Base-by-base conservation (phyloP, 306 rosid species). In the Vigna radiata region DNA sequence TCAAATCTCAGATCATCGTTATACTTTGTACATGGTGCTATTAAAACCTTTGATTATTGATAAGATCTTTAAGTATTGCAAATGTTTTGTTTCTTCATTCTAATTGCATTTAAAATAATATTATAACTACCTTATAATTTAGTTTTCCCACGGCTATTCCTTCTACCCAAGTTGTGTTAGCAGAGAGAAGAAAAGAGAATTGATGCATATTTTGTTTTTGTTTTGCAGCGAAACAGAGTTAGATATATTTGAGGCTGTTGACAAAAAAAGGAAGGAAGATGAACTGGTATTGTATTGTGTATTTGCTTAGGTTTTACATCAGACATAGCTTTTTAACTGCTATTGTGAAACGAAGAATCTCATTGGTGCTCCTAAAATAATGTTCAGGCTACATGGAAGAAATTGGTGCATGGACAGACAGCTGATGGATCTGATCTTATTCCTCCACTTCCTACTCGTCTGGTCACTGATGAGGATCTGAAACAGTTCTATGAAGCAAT, bases 221-320 rank as follows among this genome's bases (percentile, higher is more conserved):
- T 75, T 36, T 69, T 76, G 85, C 94, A 96, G 99, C 84, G 99
- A 93, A 89, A 44, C 96, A 37, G 99, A 96, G 89, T 76, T 96
- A 75, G 99, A 96, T 83, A 89, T 89, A 62, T 96, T 96, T 73
- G 99, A 96, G 88, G 89, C 93, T 43, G 83, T 96, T 76, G 99
- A 96, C 88, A 86, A 83, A 79, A 89, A 81, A 76, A 89, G 99
- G 77, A 85, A 75, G 59, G 98, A 93, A 67, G 82, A 78, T 70
- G 99, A 96, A 78, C 79, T 83, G 94, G 99, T 96, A 87, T 70
- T 81, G 55, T 68, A 47, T 75, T 79, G 55, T 65, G 65, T 77
- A 19, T 72, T 79, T 84, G 59, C 67, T 19, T 61, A 41, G 19
- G 5, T 49, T 79, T 67, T 79, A 15, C 48, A 13, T 55, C 47